Evolutionary conservation across 495 filamentous ascomycete genomes (phyloP).

Genomic region (Hypomontagnella submonticulosa): DNA sequence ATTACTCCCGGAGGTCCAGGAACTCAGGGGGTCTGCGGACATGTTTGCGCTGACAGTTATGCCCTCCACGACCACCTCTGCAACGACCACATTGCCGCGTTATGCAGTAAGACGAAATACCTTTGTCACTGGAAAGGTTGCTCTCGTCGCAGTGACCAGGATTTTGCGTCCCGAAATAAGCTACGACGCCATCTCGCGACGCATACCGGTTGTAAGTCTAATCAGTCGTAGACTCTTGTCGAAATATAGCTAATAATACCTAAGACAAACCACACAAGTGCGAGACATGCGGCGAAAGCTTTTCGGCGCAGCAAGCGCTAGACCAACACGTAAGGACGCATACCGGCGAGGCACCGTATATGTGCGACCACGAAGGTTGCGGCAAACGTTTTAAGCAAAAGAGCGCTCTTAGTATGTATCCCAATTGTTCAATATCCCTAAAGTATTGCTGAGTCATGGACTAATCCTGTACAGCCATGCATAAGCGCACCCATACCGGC

Average conservation of each 20-base stretch:
- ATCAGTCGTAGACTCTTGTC: background rate
- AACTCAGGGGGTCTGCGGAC: constrained; percentile 35
- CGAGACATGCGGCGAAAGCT: constrained; percentile 62
- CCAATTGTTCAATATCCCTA: background rate
- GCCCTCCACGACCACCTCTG: constrained; percentile 57
- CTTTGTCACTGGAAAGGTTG: constrained; percentile 62
- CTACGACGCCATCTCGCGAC: constrained; percentile 71
- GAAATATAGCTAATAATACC: constrained; percentile 18
- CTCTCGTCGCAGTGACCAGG: constrained; percentile 47
- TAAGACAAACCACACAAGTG: constrained; percentile 69
- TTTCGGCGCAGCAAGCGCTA: constrained; percentile 69
- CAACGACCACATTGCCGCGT: constrained; percentile 50
- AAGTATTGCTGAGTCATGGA: background rate
- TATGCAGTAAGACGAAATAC: constrained; percentile 57
- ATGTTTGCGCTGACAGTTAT: constrained; percentile 27
- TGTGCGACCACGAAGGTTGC: constrained; percentile 62
- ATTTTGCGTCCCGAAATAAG: constrained; percentile 65
- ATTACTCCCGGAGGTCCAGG: constrained; percentile 24
- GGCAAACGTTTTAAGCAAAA: constrained; percentile 66
- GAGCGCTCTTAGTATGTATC: constrained; percentile 61
- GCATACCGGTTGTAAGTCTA: constrained; percentile 68
- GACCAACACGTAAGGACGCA: constrained; percentile 70
- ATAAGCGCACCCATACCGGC: constrained; percentile 65
- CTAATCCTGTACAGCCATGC: constrained; percentile 60
- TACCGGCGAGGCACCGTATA: constrained; percentile 69